Evolutionary conservation across 208 protist genomes (phyloP).

Genomic region (Crithidia brevicula): DNA sequence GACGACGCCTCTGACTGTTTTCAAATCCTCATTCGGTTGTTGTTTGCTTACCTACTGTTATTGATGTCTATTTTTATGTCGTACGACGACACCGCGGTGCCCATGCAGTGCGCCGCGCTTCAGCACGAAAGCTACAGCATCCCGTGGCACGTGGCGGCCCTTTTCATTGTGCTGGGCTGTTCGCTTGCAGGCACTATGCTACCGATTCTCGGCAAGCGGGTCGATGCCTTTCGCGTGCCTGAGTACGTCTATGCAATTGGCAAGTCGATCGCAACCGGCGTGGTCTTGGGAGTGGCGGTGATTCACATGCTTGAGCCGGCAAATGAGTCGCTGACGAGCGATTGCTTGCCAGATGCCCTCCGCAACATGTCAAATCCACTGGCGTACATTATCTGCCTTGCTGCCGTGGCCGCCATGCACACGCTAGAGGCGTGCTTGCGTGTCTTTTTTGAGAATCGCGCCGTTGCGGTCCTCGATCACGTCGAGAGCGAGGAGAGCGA

Average conservation of each 20-base stretch:
- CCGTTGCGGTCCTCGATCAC: not conserved
- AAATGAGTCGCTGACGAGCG: slow-evolving; percentile 32
- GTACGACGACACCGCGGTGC: not conserved
- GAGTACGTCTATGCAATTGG: slow-evolving; percentile 52
- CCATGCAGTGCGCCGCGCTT: slow-evolving; percentile 5
- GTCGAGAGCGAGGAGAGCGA: slow-evolving; percentile 22
- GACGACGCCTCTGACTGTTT: too few relatives aligned
- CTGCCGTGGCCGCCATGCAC: slow-evolving; percentile 42
- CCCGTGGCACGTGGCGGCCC: slow-evolving; percentile 21
- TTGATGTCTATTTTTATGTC: slow-evolving; percentile 8
- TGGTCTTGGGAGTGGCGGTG: slow-evolving; percentile 56
- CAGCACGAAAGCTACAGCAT: slow-evolving; percentile 23
- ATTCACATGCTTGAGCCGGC: slow-evolving; percentile 60
- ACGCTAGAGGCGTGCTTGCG: slow-evolving; percentile 29
- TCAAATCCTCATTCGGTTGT: too few relatives aligned
- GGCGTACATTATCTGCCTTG: slow-evolving; percentile 43
- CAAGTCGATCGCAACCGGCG: slow-evolving; percentile 62
- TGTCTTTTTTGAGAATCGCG: slow-evolving; percentile 11
- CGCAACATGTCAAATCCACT: slow-evolving; percentile 20
- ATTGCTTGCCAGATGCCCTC: slow-evolving; percentile 19
- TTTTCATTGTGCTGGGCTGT: slow-evolving; percentile 20
- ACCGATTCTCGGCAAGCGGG: slow-evolving; percentile 53
- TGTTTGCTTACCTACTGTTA: not conserved
- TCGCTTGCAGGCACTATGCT: slow-evolving; percentile 49
- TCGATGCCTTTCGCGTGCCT: slow-evolving; percentile 29